Evolutionary conservation across 1,139 yeast genomes (phyloP).

Genomic region (Eremothecium gossypii): DNA sequence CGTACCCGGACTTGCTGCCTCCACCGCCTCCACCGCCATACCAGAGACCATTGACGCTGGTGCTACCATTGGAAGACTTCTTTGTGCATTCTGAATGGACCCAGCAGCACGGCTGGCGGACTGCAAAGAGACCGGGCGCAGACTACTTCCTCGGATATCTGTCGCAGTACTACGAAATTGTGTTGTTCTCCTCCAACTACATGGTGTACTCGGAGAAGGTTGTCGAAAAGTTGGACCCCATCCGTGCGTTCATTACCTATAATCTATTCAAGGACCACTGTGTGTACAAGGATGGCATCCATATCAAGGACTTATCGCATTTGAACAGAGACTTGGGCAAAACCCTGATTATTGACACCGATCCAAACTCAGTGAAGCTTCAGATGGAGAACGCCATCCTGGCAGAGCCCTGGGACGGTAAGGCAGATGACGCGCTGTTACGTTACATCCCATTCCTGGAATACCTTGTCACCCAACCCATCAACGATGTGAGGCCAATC

Average conservation of each 20-base stretch:
- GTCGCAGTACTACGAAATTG: slow-evolving; percentile 93
- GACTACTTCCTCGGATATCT: slow-evolving; percentile 93
- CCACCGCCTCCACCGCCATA: slow-evolving; percentile 90
- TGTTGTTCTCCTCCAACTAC: slow-evolving; percentile 75
- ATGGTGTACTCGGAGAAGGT: slow-evolving; percentile 81
- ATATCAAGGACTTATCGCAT: slow-evolving; percentile 75
- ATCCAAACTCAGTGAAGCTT: slow-evolving; percentile 59
- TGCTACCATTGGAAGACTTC: slow-evolving; percentile 79
- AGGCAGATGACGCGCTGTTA: slow-evolving; percentile 68
- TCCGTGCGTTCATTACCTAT: slow-evolving; percentile 79
- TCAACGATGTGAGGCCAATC: slow-evolving; percentile 84
- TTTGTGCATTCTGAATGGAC: slow-evolving; percentile 90
- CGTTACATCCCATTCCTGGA: slow-evolving; percentile 86
- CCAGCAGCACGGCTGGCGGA: slow-evolving; percentile 91
- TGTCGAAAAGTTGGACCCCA: slow-evolving; percentile 84
- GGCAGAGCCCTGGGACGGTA: slow-evolving; percentile 79
- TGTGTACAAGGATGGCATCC: slow-evolving; percentile 69
- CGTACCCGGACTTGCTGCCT: slow-evolving; percentile 83
- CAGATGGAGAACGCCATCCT: slow-evolving; percentile 93
- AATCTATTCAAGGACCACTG: slow-evolving; percentile 89
- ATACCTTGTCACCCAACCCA: slow-evolving; percentile 86
- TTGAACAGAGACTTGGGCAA: slow-evolving; percentile 85
- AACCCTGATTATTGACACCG: slow-evolving; percentile 70
- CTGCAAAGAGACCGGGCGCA: slow-evolving; percentile 97
- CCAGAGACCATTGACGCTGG: slow-evolving; percentile 86